A percentile compares a stretch with the other conserved stretches of the same genome.
phyloP scores from a whole-genome alignment of 352 stramenopile species.

The Blastocystis sp. region DNA sequence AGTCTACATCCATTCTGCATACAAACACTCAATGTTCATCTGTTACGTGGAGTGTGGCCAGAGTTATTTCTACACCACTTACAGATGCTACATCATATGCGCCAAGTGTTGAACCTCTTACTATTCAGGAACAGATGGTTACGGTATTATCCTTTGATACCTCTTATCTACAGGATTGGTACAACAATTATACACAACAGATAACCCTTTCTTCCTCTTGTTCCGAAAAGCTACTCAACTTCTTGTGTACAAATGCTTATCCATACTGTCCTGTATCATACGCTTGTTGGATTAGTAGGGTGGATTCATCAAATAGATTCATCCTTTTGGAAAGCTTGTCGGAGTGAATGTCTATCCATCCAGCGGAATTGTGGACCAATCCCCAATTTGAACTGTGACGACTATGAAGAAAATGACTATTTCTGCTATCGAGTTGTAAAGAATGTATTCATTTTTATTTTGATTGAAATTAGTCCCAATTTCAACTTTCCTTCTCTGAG shows the following conservation, averaged over 20 bases:
- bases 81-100: background rate
- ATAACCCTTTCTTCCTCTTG: background rate
- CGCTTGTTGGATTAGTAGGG: background rate
- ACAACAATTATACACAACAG: background rate
- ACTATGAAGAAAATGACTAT: background rate
- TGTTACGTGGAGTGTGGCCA: background rate
- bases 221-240: background rate
- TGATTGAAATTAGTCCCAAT: background rate
- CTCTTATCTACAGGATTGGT: background rate
- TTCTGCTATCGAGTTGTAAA: background rate
- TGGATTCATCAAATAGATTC: background rate
- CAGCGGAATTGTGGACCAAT: slow-evolving; percentile 1
- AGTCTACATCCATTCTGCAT: background rate
- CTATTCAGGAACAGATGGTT: background rate
- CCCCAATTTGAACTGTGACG: slow-evolving; percentile 3
- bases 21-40: background rate
- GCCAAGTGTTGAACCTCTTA: background rate
- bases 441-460: background rate
- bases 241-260: background rate
- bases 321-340: slow-evolving; percentile 5
- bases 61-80: background rate
- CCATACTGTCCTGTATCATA: background rate
- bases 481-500: background rate
- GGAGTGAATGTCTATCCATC: background rate
- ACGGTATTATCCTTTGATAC: background rate